phyloP scores from a whole-genome alignment of 768 basidiomycete genomes.

The Tricholoma bakamatsutake region DNA sequence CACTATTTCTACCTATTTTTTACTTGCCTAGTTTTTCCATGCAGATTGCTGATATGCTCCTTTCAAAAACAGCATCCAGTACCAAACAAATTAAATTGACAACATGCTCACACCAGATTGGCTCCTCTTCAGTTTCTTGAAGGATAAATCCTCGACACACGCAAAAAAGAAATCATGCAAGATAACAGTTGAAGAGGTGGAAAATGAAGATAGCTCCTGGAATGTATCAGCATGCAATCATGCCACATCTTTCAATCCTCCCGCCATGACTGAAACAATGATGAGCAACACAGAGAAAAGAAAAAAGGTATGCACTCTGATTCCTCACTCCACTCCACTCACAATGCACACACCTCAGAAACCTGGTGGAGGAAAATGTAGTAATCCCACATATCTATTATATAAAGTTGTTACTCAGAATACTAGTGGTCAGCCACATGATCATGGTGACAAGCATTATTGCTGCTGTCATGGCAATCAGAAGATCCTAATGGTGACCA shows the following conservation, averaged over 20 bases:
- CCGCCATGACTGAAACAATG: neutral
- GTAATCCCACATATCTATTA: constrained; percentile 15
- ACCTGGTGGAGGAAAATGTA: neutral
- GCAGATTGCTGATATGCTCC: neutral
- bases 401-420: constrained; percentile 11
- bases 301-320: neutral
- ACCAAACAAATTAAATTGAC: neutral
- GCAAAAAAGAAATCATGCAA: neutral
- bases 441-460: constrained; percentile 16
- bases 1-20: neutral
- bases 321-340: neutral
- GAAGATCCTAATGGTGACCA: constrained; percentile 12
- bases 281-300: neutral
- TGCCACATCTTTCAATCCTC: neutral
- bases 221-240: neutral
- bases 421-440: constrained; percentile 7
- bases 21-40: neutral
- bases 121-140: neutral
- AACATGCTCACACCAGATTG: neutral
- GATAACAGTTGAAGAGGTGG: neutral
- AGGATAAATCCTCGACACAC: neutral
- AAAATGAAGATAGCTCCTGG: neutral
- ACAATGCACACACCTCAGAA: neutral
- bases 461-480: constrained; percentile 14
- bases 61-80: neutral